Evolutionary conservation across 371 early-diverging fungal genomes (phyloP).

Genomic region (Mortierella sp.): DNA sequence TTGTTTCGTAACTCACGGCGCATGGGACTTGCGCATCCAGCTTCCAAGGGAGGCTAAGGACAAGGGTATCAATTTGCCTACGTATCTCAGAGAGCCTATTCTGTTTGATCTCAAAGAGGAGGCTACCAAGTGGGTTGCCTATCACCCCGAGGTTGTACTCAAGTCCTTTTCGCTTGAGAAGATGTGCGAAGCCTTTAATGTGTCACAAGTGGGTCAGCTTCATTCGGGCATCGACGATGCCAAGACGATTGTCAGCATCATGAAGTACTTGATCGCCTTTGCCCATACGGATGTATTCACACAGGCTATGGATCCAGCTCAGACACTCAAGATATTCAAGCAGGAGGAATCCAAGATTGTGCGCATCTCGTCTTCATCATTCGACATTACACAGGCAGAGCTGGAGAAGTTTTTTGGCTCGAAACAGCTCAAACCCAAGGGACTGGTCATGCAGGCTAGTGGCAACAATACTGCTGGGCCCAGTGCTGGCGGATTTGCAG

Average conservation of each 20-base stretch:
- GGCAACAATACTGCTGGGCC: constrained; percentile 45
- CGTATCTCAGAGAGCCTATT: constrained; percentile 65
- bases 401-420: constrained; percentile 73
- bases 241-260: constrained; percentile 69
- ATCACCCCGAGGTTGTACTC: constrained; percentile 67
- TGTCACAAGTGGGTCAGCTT: constrained; percentile 59
- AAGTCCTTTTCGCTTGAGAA: constrained; percentile 69
- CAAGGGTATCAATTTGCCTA: constrained; percentile 72
- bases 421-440: constrained; percentile 65
- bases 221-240: constrained; percentile 72
- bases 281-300: constrained; percentile 71
- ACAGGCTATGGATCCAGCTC: constrained; percentile 72
- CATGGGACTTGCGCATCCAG: constrained; percentile 79
- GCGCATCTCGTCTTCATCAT: constrained; percentile 69
- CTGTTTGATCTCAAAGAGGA: constrained; percentile 84
- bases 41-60: constrained; percentile 77
- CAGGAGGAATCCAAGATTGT: constrained; percentile 74
- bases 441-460: constrained; percentile 50
- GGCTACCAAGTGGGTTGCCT: constrained; percentile 72
- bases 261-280: constrained; percentile 62
- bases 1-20: constrained; percentile 82
- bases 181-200: constrained; percentile 68
- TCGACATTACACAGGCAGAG: constrained; percentile 72
- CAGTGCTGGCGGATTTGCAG: constrained; percentile 68
- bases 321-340: constrained; percentile 73